Percentiles rank a stretch among this genome's conserved stretches.
Conservation (phyloP, 495 filamentous ascomycete species). For the Podospora didyma region DNA sequence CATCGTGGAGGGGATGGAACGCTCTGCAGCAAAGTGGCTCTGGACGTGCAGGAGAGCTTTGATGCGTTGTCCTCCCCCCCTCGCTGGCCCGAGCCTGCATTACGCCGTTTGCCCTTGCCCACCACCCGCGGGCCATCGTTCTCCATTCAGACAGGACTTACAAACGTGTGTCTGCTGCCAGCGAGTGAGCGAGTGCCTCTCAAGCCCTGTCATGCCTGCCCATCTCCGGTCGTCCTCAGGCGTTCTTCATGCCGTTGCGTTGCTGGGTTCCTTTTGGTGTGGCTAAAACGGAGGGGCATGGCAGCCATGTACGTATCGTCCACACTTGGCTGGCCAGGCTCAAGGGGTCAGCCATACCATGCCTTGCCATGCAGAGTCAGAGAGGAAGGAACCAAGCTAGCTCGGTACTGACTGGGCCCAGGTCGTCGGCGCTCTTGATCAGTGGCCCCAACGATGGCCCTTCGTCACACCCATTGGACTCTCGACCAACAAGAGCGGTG, state of each 20-base stretch:
- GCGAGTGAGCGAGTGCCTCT: too few species aligned
- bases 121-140: constrained; percentile 8
- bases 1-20: constrained; percentile 11
- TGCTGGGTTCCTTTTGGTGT: too few species aligned
- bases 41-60: constrained; percentile 25
- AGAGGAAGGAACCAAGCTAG: constrained; percentile 17
- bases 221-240: too few species aligned
- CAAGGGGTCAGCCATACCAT: constrained; percentile 14
- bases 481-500: constrained; percentile 14
- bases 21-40: constrained; percentile 16
- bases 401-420: constrained; percentile 21
- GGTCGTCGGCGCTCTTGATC: constrained; percentile 17
- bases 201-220: too few species aligned
- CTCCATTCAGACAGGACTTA: constrained; percentile 11
- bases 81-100: constrained; percentile 23
- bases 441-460: constrained; percentile 18
- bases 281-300: not conserved
- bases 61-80: constrained; percentile 29
- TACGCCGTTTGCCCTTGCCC: constrained; percentile 11
- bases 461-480: constrained; percentile 7
- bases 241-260: too few species aligned
- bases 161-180: not conserved
- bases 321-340: not conserved
- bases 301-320: constrained; percentile 9
- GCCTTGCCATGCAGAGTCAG: constrained; percentile 14